Base-by-base conservation (phyloP, 1,284 basidiomycete genomes). In the Salmacisia buchloeana region DNA sequence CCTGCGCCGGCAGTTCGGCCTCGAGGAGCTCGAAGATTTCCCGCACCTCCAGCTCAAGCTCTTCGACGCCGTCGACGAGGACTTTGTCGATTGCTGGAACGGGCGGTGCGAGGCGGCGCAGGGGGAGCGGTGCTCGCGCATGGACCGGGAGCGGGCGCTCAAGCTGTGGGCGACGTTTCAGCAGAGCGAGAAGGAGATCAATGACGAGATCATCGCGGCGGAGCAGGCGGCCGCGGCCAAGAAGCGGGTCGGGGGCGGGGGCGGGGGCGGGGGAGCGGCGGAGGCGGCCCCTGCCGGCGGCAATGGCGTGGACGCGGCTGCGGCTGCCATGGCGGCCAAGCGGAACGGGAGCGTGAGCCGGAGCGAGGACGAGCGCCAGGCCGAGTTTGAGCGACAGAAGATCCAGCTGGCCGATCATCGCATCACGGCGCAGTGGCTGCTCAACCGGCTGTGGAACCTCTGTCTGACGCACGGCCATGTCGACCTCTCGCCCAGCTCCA, bases 51-150 rank as follows among this genome's bases (percentile, higher is more conserved):
- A 69, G 56, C 66, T 65, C 29, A 57, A 66, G 31, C 61, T 73
- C 13, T 70, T 70, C 41, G 69, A 70, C 38, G 65, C 66, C 45
- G 67, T 71, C 9, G 73, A 74, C 57, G 73, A 74, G n/a, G 69
- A 72, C 61, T 74, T 74, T 64, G 73, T 74, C 59, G 73, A 74
- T 38, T 74, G 73, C 54, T 74, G 73, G 73, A 74, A 72, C 56
- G 54, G 61, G n/a, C 46, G 34, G 13, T 59, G 36, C 35, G 36
- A 12, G 38, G 49, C 49, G 31, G 27, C 25, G 36, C 7, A 9
- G 36, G 23, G 39, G 18, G 39, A 21, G 49, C 13, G 27, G 4
- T 59, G 58, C 38, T 18, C 38, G 58, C 27, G 23, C 4, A n/a
- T 59, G 23, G 38, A 41, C 38, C 15, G 39, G 7, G 38, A 25